Base-by-base conservation (phyloP, 495 filamentous ascomycete genomes). In the Terfezia boudieri region DNA sequence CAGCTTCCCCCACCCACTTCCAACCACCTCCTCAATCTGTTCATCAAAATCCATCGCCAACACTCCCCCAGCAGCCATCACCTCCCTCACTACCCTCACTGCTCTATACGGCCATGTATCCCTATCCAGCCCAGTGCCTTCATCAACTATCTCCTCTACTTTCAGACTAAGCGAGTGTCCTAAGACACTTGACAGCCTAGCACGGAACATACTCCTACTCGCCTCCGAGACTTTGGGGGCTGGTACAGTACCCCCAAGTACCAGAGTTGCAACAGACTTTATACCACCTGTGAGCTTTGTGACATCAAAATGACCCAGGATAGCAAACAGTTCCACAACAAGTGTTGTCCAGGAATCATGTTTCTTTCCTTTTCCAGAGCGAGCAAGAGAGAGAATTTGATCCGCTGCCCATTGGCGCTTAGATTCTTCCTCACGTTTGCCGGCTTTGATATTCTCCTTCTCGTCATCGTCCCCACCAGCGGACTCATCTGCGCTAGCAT, bases 141-240 rank as follows among this genome's bases (percentile, higher is more conserved):
- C 41, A 14, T 46, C 41, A 32, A 4, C 26, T 57, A 32, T 7
- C 11, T 69, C 74, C 50, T 76, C 74, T 51, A 75, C 73, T 20
- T 74, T 71, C n/a, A 76, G 72, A n/a, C 74, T 69, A 20, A 85
- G 73, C 3, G 92, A 69, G 58, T 81, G 80, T 46, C 81, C 76
- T 12, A 32, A 51, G 56, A 93, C 74, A 49, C 74, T 77, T 22
- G 76, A 78, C 46, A 74, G 73, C 12, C 82, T 73, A 53, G 73
- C 76, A 49, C 81, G 76, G 59, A 89, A 81, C 26, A 82, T 69
- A 32, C 78, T 76, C 63, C 80, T 76, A n/a, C 75, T 82, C 16
- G 72, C 71, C 32, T 72, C 70, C 0, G 81, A 79, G 1, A 81
- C 55, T 0, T 69, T 61, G 23, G 74, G 73, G 50, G 67, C 59